Evolutionary conservation across 2,329 filamentous ascomycete genomes (phyloP).

Genomic region (Aschersonia sp.): DNA sequence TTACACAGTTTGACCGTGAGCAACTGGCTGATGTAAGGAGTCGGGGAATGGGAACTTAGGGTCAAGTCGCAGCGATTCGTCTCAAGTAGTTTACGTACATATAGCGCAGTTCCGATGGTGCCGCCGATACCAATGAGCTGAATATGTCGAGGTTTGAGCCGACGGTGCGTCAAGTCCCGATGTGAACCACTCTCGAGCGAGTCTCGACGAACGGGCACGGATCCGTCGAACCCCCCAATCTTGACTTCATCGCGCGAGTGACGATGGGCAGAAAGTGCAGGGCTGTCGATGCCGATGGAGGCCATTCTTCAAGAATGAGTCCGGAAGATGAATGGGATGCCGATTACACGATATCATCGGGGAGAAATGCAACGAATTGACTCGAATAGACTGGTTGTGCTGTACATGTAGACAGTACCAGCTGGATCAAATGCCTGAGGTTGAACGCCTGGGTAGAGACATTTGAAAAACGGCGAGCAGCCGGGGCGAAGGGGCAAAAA

Average conservation of each 20-base stretch:
- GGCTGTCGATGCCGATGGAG: conserved; percentile 8
- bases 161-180: conserved; percentile 27
- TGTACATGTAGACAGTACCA: no score
- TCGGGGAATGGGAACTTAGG: not conserved
- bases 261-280: conserved; percentile 9
- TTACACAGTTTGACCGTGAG: not conserved
- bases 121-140: conserved; percentile 49
- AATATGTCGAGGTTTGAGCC: conserved; percentile 40
- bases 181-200: not conserved
- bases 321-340: no score
- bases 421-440: no score
- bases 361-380: no score
- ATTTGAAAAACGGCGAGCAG: no score
- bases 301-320: conserved; percentile 6
- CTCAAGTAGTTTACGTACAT: conserved; percentile 20
- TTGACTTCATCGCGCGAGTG: conserved; percentile 1
- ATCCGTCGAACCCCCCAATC: not conserved
- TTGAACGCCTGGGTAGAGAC: no score
- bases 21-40: not conserved
- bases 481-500: no score
- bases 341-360: no score
- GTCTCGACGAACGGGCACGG: not conserved
- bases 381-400: no score
- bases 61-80: not conserved
- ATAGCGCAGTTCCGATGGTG: conserved; percentile 48